Base-by-base conservation (phyloP, 192 early-diverging fungal species). In the Coemansia sp. region DNA sequence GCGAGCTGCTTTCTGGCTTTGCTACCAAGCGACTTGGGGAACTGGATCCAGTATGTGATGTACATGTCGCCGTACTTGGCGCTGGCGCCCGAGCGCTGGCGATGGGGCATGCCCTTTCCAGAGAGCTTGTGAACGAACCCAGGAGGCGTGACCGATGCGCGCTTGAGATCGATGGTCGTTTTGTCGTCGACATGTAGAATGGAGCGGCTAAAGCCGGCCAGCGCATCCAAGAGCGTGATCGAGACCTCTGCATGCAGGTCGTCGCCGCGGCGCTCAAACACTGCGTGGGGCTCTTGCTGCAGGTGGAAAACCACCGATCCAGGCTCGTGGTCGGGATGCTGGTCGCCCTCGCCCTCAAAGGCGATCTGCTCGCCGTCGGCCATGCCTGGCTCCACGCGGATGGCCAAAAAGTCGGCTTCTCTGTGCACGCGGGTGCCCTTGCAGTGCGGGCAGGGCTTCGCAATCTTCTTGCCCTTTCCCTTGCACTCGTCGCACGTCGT, bases 311-410 rank as follows among this genome's bases (percentile, higher is more conserved):
- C 74, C 16, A 97, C 81, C 29, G 96, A 88, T 6, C 97, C 97
- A 11, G 95, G 86, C 45, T 89, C 83, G 14, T 84, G 75, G 60
- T 98, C 97, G 11, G 97, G 97, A 22, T 83, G 83, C 77, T 97
- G 90, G 75, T 99, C 95, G 14, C 81, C 89, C 74, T 95, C 95
- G 35, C 88, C 82, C 47, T 98, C 97, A 70, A 98, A 90, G 20
- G 79, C 79, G 52, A 94, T 84, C 28, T 68, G 46, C 30, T 88
- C 78, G 16, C 86, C 89, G 69, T 94, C 88, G 16, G 62, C 59
- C 88, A 95, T 91, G 39, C 95, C 97, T 18, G 85, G 86, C 58
- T 96, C 93, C 34, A 98, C 68, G 29, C 80, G 75, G 30, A 97
- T 74, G 0, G 90, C 84, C 46, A 97, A 74, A 60, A 89, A 86